A percentile compares a stretch with the other conserved stretches of the same genome.
phyloP scores from a whole-genome alignment of 768 basidiomycete species.

The Sporobolomyces phaffii region DNA sequence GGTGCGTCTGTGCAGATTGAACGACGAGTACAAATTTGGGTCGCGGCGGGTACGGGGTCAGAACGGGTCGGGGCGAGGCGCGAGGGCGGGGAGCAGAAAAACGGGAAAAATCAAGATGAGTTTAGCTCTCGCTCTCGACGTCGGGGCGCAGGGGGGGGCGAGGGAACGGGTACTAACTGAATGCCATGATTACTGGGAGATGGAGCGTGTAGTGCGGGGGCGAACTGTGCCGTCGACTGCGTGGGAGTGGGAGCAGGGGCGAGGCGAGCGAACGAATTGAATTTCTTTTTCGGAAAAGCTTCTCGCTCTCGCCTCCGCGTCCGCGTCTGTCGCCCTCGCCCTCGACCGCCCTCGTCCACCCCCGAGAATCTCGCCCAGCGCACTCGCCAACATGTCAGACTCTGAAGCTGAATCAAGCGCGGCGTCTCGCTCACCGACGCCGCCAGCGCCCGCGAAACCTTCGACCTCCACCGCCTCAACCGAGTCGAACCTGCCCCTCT shows the following conservation, averaged over 20 bases:
- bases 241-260: not conserved
- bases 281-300: not conserved
- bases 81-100: not conserved
- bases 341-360: too few species aligned
- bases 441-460: too few species aligned
- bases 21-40: not conserved
- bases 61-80: not conserved
- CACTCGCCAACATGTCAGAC: conserved; percentile 15
- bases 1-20: conserved; percentile 14
- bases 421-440: not conserved
- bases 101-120: too few species aligned
- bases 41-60: too few species aligned
- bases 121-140: not conserved
- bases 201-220: not conserved
- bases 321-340: not conserved
- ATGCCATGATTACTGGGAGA: conserved; percentile 16
- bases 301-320: not conserved
- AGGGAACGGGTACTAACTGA: conserved; percentile 23
- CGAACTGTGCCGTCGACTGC: not conserved
- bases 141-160: not conserved
- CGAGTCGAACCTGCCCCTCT: not conserved
- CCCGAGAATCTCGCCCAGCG: not conserved
- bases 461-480: conserved; percentile 11
- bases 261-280: not conserved
- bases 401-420: conserved; percentile 12